These are phyloP conservation scores for Lodderomyces oxycetoniae DNA, from an alignment of 1,139 yeast genomes.

Conservation along the genomic window DNA sequence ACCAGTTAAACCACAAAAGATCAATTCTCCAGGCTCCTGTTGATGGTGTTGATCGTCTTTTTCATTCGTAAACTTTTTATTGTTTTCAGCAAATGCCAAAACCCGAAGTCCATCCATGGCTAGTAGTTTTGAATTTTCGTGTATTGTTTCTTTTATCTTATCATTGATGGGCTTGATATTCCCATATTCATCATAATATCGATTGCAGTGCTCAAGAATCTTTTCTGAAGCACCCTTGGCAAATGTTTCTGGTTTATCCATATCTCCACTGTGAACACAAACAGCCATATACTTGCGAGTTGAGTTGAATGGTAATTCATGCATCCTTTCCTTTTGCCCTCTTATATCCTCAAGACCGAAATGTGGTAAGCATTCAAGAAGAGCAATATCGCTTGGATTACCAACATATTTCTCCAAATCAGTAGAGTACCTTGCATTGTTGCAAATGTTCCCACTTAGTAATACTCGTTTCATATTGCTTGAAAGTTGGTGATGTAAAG, in stretches of 20 bases:
- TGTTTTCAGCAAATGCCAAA: conserved; percentile 67
- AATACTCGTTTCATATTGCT: conserved; percentile 51
- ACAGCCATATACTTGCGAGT: conserved; percentile 88
- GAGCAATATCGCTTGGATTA: conserved; percentile 91
- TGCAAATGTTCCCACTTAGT: conserved; percentile 73
- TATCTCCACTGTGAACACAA: conserved; percentile 54
- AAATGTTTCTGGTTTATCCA: conserved; percentile 51
- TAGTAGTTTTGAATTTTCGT: conserved; percentile 54
- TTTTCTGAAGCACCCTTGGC: conserved; percentile 90
- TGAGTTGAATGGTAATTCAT: conserved; percentile 84
- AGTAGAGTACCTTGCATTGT: conserved; percentile 66
- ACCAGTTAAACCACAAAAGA: conserved; percentile 81
- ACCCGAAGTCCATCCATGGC: conserved; percentile 87
- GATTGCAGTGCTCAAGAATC: conserved; percentile 58
- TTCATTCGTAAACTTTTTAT: conserved; percentile 23
- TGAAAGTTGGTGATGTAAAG: conserved; percentile 44
- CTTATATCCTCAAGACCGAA: conserved; percentile 73
- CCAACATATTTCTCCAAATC: conserved; percentile 77
- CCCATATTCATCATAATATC: conserved; percentile 57
- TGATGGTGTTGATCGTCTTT: conserved; percentile 22
- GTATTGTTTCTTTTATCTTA: conserved; percentile 41
- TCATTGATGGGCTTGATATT: conserved; percentile 49
- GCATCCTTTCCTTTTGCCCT: conserved; percentile 49
- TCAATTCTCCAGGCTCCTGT: conserved; percentile 48
- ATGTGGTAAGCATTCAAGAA: conserved; percentile 65